These are phyloP conservation scores for Bjerkandera adusta DNA, from an alignment of 1,284 basidiomycete species.

Conservation along the genomic window DNA sequence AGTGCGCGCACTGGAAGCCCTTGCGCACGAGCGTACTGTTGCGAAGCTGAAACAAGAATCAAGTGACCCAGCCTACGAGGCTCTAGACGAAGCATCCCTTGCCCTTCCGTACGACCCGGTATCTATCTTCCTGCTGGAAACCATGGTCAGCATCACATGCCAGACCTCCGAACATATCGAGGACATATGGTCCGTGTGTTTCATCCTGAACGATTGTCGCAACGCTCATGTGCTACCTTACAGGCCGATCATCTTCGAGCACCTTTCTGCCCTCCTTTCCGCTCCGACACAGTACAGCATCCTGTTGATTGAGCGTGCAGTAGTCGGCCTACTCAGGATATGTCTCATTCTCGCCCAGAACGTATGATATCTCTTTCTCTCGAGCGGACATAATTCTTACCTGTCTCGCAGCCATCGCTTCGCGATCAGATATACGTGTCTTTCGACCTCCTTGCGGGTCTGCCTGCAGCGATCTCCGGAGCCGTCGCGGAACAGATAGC, in stretches of 20 bases:
- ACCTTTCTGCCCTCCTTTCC: conserved; percentile 79
- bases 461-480: conserved; percentile 77
- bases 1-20: conserved; percentile 82
- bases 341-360: conserved; percentile 78
- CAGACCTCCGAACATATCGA: conserved; percentile 77
- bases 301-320: conserved; percentile 92
- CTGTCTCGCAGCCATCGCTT: conserved; percentile 32
- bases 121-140: conserved; percentile 91
- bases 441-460: conserved; percentile 82
- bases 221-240: conserved; percentile 4
- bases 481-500: conserved; percentile 91
- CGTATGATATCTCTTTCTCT: conserved; percentile 39
- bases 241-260: conserved; percentile 92
- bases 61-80: conserved; percentile 47
- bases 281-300: conserved; percentile 83
- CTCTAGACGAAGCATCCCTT: conserved; percentile 38
- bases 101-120: conserved; percentile 90
- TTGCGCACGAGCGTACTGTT: conserved; percentile 85
- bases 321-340: conserved; percentile 84
- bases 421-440: conserved; percentile 94
- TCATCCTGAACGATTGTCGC: not conserved
- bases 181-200: conserved; percentile 73
- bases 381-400: not conserved
- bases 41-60: conserved; percentile 68
- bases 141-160: conserved; percentile 85